Conservation (phyloP, 257 asterid species). For the Sherardia arvensis region DNA sequence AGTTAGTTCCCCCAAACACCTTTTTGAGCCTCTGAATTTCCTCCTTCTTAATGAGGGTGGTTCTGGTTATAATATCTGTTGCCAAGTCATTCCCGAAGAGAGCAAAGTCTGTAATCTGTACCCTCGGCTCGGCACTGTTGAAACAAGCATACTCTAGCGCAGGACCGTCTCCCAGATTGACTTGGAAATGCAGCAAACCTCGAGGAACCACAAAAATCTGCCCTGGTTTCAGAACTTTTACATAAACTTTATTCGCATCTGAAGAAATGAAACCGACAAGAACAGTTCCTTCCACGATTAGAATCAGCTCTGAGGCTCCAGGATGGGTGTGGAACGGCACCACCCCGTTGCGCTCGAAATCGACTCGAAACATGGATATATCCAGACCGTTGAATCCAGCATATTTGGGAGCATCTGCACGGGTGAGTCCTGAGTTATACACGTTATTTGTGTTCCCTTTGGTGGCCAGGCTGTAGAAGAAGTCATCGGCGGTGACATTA, state of each 20-base stretch:
- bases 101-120: slow-evolving; percentile 51
- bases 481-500: slow-evolving; percentile 38
- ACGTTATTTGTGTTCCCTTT: slow-evolving; percentile 63
- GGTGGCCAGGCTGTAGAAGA: slow-evolving; percentile 40
- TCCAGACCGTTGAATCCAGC: slow-evolving; percentile 66
- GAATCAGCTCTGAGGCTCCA: slow-evolving; percentile 30
- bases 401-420: slow-evolving; percentile 48
- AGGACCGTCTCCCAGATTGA: slow-evolving; percentile 36
- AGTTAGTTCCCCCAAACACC: slow-evolving; percentile 59
- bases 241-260: slow-evolving; percentile 36
- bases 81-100: slow-evolving; percentile 65
- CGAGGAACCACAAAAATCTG: slow-evolving; percentile 64
- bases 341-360: slow-evolving; percentile 57
- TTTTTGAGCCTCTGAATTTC: slow-evolving; percentile 76
- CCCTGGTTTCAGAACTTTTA: slow-evolving; percentile 40
- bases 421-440: slow-evolving; percentile 51
- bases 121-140: slow-evolving; percentile 49
- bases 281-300: slow-evolving; percentile 47
- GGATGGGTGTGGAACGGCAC: slow-evolving; percentile 84
- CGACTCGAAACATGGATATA: slow-evolving; percentile 56
- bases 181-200: slow-evolving; percentile 66
- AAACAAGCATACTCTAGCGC: slow-evolving; percentile 52
- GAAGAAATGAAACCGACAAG: slow-evolving; percentile 61
- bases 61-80: slow-evolving; percentile 42
- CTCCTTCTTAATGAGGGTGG: slow-evolving; percentile 46